Evolutionary conservation across 805 yeast species (phyloP), one percentile per base, ranked within the genome.

Genomic region (Metschnikowia lunata): DNA sequence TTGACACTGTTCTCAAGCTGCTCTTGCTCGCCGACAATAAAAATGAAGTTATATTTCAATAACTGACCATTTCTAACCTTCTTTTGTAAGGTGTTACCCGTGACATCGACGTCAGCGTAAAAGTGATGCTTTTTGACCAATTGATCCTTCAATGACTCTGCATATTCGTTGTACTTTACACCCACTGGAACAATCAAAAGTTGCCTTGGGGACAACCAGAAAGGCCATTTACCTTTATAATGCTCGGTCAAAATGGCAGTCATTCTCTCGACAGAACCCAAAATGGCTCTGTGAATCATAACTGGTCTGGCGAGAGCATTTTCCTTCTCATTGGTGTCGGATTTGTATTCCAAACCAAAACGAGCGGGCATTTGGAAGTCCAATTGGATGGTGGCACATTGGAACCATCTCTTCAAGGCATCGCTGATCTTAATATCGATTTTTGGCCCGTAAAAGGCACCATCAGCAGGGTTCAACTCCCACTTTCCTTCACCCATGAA

Each of bases 171-270:
- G 75, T 84, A 91, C 68, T 87, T 88, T 52, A 86, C 95, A 62
- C 97, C 97, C 58, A 93, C 97, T 57, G 99, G 99, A 28, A 93
- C 93, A 59, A 93, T 95, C 58, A 91, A 75, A 46, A 91, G 79
- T 74, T 93, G 99, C 75, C 99, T 85, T 61, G 99, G 99, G n/a
- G 98, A 90, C 64, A 93, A 78, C 99, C 99, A 93, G 79, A 93
- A 88, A 62, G 99, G 99, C 99, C 99, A 93, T 67, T 89, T 93
- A 61, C 99, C 99, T 63, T 90, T 96, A 72, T 77, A 93, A 74
- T 93, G 99, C 72, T 93, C 99, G 47, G 96, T 90, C 68, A 93
- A 81, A 58, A 93, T 91, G 51, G 97, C 99, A 51, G 96, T 87
- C 98, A 93, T 90, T 78, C 99, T 87, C 78, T 93, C 99, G 49